Evolutionary conservation across 129 eudicot species (phyloP), one percentile per base, ranked within the genome.

Genomic region (Arctium minus): DNA sequence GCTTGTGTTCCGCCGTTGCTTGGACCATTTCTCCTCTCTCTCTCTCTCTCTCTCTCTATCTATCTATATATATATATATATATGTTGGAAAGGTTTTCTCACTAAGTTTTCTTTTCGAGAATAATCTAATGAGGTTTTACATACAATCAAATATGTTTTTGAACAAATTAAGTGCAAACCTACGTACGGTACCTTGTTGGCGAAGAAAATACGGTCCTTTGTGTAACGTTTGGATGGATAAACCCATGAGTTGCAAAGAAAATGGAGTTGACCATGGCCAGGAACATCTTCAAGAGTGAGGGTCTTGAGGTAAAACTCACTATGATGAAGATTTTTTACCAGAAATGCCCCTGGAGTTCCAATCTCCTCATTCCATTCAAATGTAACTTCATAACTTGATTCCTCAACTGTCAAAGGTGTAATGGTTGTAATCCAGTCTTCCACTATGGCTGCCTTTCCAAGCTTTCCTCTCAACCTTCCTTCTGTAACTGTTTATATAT

Each of bases 161-260:
- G 64, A 8, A 56, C 65, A 56, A 56, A 44, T 8, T 8, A 7
- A 17, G 29, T 1, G 29, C 68, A 60, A 60, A 17, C 29, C 27
- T 22, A 22, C 27, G 8, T 17, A 60, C 9, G 3, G 27, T 87
- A 92, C 96, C 93, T 89, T 79, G 79, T 92, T 89, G 2, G 89
- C 15, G 65, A 92, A 92, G 89, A 92, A 92, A 79, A 92, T 62
- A 31, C 96, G 96, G 46, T 88, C 84, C 3, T 79, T 74, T 11
- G 82, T 77, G 85, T 91, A 91, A 11, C 83, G 87, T 27, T 77
- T 77, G 8, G 89, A 84, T 35, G 96, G 96, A 79, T 92, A 92
- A 79, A 92, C 93, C 96, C 93, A 92, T 27, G 96, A 91, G 78
- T 89, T 85, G 83, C 96, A 91, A 22, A 78, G 67, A 48, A 91